These are phyloP conservation scores for Colletotrichum simmondsii DNA, from an alignment of 2,329 filamentous ascomycete species.

Conservation along the genomic window DNA sequence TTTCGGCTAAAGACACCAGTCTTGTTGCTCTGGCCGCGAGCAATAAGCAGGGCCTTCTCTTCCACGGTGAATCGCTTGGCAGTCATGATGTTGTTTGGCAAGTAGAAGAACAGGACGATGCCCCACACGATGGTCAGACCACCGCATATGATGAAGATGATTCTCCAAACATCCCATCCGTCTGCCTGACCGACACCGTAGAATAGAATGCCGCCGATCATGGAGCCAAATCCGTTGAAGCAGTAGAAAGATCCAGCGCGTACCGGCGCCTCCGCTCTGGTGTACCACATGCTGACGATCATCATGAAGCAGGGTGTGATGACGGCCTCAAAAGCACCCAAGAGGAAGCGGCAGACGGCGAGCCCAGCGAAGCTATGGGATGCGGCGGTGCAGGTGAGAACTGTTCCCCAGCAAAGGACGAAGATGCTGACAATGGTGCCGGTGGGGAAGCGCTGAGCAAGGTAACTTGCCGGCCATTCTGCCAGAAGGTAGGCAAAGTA, in stretches of 20 bases:
- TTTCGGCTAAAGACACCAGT: constrained; percentile 53
- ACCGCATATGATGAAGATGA: constrained; percentile 39
- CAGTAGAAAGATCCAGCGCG: constrained; percentile 35
- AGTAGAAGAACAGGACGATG: constrained; percentile 39
- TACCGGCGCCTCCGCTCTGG: constrained; percentile 38
- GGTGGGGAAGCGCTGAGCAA: constrained; percentile 33
- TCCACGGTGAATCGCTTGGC: constrained; percentile 68
- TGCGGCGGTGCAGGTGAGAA: constrained; percentile 39
- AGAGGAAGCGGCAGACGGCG: constrained; percentile 45
- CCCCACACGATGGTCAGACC: constrained; percentile 35
- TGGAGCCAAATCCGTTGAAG: constrained; percentile 32
- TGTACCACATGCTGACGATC: constrained; percentile 44
- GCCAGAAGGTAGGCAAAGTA: constrained; percentile 43
- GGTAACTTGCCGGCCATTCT: constrained; percentile 39
- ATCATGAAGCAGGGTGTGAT: constrained; percentile 45
- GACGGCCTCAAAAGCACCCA: constrained; percentile 44
- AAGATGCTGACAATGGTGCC: constrained; percentile 35
- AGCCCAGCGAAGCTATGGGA: constrained; percentile 42
- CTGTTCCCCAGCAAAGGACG: constrained; percentile 37
- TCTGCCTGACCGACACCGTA: constrained; percentile 40
- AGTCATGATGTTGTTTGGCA: constrained; percentile 57
- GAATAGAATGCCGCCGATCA: constrained; percentile 35
- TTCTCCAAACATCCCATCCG: constrained; percentile 35
- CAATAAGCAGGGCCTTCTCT: constrained; percentile 65
- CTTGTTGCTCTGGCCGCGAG: constrained; percentile 54